Percentiles rank a stretch among this genome's conserved stretches.
Conservation (phyloP, 768 basidiomycete species). For the Trichaptum fuscoviolaceum region DNA sequence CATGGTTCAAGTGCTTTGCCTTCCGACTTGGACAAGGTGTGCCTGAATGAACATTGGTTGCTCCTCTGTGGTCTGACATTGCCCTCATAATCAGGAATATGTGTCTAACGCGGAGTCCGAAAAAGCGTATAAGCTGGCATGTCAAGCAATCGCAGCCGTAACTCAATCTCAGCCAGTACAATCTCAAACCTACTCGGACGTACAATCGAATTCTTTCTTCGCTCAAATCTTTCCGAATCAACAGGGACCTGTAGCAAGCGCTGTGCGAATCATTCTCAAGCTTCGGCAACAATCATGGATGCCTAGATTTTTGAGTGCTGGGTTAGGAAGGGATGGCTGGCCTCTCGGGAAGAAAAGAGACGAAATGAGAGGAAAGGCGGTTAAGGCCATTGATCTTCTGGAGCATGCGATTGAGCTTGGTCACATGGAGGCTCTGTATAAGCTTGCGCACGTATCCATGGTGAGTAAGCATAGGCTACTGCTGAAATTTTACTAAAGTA, state of each 20-base stretch:
- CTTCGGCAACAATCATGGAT: conserved; percentile 57
- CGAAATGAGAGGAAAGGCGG: conserved; percentile 62
- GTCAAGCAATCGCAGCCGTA: conserved; percentile 59
- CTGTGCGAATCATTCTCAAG: conserved; percentile 61
- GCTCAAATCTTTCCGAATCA: conserved; percentile 63
- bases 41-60: background rate
- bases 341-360: conserved; percentile 52
- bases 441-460: conserved; percentile 60
- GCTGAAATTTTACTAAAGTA: background rate
- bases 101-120: conserved; percentile 24
- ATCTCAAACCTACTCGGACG: conserved; percentile 43
- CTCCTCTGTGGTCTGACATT: background rate
- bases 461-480: conserved; percentile 32
- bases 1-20: conserved; percentile 7
- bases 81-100: background rate
- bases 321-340: conserved; percentile 33
- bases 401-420: conserved; percentile 80
- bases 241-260: conserved; percentile 70
- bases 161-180: conserved; percentile 55
- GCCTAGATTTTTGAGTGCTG: conserved; percentile 37
- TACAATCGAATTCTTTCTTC: conserved; percentile 44
- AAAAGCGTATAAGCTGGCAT: conserved; percentile 72
- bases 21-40: background rate
- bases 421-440: conserved; percentile 65
- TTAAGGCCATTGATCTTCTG: conserved; percentile 77